A percentile compares a stretch with the other conserved stretches of the same genome.
phyloP scores from a whole-genome alignment of 2,329 filamentous ascomycete genomes.

The Gnomoniopsis sp. region DNA sequence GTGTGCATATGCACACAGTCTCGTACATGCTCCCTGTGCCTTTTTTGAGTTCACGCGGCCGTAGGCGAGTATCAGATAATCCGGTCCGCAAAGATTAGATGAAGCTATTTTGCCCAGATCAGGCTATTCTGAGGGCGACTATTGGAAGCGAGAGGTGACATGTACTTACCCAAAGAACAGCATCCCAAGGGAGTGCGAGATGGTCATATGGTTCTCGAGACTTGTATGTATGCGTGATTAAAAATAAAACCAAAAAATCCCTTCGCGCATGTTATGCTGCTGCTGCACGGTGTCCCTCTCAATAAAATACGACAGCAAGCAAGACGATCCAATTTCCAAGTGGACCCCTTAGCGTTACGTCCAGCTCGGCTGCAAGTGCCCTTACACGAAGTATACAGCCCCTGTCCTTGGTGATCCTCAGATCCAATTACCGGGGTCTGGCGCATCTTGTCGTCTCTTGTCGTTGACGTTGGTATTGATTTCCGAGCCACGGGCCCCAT shows the following conservation, averaged over 20 bases:
- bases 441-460: conserved; percentile 4
- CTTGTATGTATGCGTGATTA: too few species aligned
- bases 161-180: too few species aligned
- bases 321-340: not conserved
- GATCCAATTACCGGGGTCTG: not conserved
- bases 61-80: not conserved
- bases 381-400: not conserved
- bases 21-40: too few species aligned
- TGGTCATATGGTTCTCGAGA: too few species aligned
- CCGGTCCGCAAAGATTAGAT: not conserved
- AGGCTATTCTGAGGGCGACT: not conserved
- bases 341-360: not conserved
- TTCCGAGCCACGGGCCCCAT: conserved; percentile 3
- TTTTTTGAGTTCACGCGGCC: too few species aligned
- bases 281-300: not conserved
- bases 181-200: too few species aligned
- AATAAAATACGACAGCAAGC: not conserved
- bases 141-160: too few species aligned
- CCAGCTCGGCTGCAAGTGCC: not conserved
- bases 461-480: conserved; percentile 2
- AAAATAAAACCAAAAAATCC: too few species aligned
- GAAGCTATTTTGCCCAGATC: not conserved
- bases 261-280: too few species aligned
- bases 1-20: too few species aligned
- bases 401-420: not conserved